These are phyloP conservation scores for Tetrahymena malaccensis DNA, from an alignment of 73 alveolate species.

Conservation along the genomic window DNA sequence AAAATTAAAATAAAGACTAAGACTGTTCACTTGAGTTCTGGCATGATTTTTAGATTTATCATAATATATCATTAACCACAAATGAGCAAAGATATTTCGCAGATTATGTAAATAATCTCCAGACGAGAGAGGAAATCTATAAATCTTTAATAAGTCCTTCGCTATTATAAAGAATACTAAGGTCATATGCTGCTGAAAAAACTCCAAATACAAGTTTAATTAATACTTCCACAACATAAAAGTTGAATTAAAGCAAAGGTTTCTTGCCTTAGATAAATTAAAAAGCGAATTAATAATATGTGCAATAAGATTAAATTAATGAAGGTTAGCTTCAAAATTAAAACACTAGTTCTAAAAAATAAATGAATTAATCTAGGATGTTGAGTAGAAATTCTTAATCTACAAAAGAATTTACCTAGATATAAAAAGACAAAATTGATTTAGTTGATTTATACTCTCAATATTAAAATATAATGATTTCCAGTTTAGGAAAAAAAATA, in stretches of 20 bases:
- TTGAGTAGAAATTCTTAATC: background rate
- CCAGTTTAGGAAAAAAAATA: background rate
- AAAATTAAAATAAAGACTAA: background rate
- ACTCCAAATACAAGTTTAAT: background rate
- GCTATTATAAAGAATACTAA: background rate
- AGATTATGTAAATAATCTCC: background rate
- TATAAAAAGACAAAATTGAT: background rate
- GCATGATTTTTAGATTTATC: background rate
- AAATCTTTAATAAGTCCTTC: background rate
- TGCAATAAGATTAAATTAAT: background rate
- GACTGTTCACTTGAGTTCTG: background rate
- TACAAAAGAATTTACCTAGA: background rate
- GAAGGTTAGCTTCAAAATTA: background rate
- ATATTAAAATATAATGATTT: background rate
- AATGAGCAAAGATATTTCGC: background rate
- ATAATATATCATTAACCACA: background rate
- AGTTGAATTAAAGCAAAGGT: background rate
- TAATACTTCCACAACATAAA: background rate
- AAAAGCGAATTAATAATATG: background rate
- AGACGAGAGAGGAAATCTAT: background rate
- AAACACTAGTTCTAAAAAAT: background rate
- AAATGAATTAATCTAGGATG: background rate
- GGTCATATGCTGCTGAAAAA: background rate
- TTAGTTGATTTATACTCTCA: background rate
- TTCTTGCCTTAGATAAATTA: background rate